Evolutionary conservation across 1,284 basidiomycete genomes (phyloP).

Genomic region (Pyrrhoderma noxium): DNA sequence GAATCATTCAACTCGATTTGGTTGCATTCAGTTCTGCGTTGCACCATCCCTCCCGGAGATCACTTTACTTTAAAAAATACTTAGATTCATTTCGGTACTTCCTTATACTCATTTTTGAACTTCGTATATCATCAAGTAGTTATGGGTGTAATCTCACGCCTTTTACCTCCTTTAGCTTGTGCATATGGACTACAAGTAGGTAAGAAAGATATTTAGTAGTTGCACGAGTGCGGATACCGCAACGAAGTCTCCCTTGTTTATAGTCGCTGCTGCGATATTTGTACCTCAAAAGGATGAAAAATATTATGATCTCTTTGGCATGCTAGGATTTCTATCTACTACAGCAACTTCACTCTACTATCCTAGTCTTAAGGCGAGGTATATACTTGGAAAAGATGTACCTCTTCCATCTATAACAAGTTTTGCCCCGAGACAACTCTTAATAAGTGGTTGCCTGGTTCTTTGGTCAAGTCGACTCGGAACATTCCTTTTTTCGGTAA

Average conservation of each 20-base stretch:
- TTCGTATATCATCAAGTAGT: too few relatives aligned
- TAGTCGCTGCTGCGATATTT: conserved; percentile 46
- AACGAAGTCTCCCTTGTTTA: background rate
- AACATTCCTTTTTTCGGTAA: conserved; percentile 50
- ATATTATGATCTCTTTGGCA: conserved; percentile 54
- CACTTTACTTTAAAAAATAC: too few relatives aligned
- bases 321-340: conserved; percentile 62
- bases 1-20: too few relatives aligned
- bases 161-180: conserved; percentile 30
- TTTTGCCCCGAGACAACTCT: conserved; percentile 56
- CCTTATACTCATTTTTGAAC: too few relatives aligned
- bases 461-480: conserved; percentile 63
- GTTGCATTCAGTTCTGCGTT: too few relatives aligned
- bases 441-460: conserved; percentile 45
- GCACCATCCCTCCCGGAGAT: too few relatives aligned
- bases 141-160: conserved; percentile 34
- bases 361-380: conserved; percentile 43
- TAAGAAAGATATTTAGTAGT: conserved; percentile 18
- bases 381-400: conserved; percentile 32
- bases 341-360: conserved; percentile 58
- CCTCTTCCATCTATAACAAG: conserved; percentile 38
- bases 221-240: background rate
- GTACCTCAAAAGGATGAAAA: conserved; percentile 51
- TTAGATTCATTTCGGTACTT: too few relatives aligned
- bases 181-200: conserved; percentile 35